Evolutionary conservation across 352 stramenopile species (phyloP).

Genomic region (Globisporangium splendens): DNA sequence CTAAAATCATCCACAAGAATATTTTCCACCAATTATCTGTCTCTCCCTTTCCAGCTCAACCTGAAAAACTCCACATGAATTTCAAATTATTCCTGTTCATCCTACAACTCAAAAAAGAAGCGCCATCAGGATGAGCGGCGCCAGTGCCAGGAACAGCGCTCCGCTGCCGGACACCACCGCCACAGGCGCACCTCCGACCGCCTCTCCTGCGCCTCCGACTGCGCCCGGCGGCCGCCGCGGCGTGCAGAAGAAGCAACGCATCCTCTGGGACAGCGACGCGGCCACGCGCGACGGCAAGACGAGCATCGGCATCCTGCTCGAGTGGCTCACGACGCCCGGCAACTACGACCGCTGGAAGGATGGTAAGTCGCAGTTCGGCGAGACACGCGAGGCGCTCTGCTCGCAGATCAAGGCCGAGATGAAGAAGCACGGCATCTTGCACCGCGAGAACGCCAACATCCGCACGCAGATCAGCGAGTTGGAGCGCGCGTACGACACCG

Average conservation of each 20-base stretch:
- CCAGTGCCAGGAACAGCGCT: no score
- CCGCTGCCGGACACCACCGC: no score
- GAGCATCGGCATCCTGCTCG: constrained; percentile 62
- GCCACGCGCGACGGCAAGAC: constrained; percentile 62
- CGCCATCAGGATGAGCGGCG: no score
- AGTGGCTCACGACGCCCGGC: constrained; percentile 56
- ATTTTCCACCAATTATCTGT: no score
- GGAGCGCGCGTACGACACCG: constrained; percentile 55
- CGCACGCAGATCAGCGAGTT: constrained; percentile 79
- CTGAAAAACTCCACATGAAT: no score
- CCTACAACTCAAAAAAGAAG: no score
- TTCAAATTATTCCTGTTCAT: no score
- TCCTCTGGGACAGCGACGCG: constrained; percentile 77
- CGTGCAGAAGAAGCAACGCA: constrained; percentile 43
- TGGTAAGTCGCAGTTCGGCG: constrained; percentile 59
- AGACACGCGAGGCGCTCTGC: constrained; percentile 69
- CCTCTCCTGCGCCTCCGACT: no score
- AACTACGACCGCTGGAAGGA: constrained; percentile 71
- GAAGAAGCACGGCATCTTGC: constrained; percentile 53
- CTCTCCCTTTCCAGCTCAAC: no score
- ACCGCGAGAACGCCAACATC: constrained; percentile 79
- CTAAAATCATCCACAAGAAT: no score
- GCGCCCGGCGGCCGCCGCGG: no score
- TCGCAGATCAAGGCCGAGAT: constrained; percentile 69
- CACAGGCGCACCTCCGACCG: no score